phyloP scores from a whole-genome alignment of 495 filamentous ascomycete genomes.

The Cudoniella acicularis region DNA sequence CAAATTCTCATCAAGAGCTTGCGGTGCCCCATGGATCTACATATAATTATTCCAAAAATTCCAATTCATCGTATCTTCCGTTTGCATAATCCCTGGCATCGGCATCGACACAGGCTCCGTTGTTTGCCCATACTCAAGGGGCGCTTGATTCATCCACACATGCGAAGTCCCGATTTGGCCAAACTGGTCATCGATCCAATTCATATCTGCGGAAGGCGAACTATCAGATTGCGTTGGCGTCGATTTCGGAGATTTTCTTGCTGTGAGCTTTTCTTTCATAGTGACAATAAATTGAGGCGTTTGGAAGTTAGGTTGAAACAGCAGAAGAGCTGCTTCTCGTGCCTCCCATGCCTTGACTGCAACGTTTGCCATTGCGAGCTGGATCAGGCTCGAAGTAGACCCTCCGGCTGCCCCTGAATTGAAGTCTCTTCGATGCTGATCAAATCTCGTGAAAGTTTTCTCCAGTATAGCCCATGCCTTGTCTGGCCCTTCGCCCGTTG shows the following conservation, averaged over 20 bases:
- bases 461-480: conserved; percentile 43
- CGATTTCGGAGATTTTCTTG: not conserved
- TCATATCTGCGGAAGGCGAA: too few relatives aligned
- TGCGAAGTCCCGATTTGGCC: not conserved
- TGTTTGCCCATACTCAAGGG: not conserved
- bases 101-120: not conserved
- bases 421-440: too few relatives aligned
- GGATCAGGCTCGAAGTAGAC: conserved; percentile 25
- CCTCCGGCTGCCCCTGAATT: too few relatives aligned
- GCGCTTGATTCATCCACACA: not conserved
- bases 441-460: too few relatives aligned
- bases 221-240: not conserved
- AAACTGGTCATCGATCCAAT: not conserved
- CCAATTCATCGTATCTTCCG: not conserved
- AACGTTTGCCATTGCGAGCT: conserved; percentile 30
- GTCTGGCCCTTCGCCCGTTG: conserved; percentile 43
- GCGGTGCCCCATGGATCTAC: not conserved
- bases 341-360: conserved; percentile 33
- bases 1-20: not conserved
- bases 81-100: not conserved
- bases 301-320: conserved; percentile 32
- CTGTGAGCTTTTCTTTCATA: conserved; percentile 23
- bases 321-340: conserved; percentile 25
- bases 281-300: conserved; percentile 40
- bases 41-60: conserved; percentile 3